Conservation (phyloP, 2,329 filamentous ascomycete genomes). For the Clonostachys rosea region DNA sequence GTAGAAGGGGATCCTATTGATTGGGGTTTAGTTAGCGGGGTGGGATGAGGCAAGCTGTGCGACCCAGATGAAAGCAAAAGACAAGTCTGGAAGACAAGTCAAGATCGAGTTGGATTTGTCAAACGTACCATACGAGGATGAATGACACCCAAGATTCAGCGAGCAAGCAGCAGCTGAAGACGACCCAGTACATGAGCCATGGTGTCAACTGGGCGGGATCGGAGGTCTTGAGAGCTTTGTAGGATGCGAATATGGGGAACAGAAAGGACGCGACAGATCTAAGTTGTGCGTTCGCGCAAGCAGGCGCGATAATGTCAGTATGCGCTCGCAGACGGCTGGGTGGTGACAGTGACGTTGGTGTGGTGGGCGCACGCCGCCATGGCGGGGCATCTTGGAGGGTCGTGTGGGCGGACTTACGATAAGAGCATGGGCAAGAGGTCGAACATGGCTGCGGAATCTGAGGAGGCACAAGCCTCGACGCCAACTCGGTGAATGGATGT, state of each 20-base stretch:
- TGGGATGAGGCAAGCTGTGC: too few species aligned
- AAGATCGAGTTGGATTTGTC: too few species aligned
- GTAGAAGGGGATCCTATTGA: conserved; percentile 79
- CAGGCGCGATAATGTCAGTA: too few species aligned
- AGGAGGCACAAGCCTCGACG: too few species aligned
- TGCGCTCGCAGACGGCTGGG: neutral
- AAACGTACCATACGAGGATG: conserved; percentile 70
- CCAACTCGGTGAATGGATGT: too few species aligned
- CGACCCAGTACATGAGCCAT: conserved; percentile 99
- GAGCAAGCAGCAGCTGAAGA: conserved; percentile 75
- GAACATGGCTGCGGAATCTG: conserved; percentile 51
- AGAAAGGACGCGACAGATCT: conserved; percentile 86
- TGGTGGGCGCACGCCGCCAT: conserved; percentile 10
- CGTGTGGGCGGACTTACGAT: conserved; percentile 53
- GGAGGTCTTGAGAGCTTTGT: conserved; percentile 92
- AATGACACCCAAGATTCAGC: conserved; percentile 86
- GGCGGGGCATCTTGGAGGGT: conserved; percentile 6
- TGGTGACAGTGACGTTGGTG: neutral
- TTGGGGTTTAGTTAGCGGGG: too few species aligned
- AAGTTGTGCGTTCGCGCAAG: conserved; percentile 3
- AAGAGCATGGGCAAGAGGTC: conserved; percentile 72
- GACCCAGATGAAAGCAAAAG: too few species aligned
- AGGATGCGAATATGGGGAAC: conserved; percentile 94
- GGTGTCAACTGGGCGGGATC: conserved; percentile 86
- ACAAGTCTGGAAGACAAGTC: too few species aligned